Conservation (phyloP, 2,329 filamentous ascomycete species). For the Diplocarpon mali region DNA sequence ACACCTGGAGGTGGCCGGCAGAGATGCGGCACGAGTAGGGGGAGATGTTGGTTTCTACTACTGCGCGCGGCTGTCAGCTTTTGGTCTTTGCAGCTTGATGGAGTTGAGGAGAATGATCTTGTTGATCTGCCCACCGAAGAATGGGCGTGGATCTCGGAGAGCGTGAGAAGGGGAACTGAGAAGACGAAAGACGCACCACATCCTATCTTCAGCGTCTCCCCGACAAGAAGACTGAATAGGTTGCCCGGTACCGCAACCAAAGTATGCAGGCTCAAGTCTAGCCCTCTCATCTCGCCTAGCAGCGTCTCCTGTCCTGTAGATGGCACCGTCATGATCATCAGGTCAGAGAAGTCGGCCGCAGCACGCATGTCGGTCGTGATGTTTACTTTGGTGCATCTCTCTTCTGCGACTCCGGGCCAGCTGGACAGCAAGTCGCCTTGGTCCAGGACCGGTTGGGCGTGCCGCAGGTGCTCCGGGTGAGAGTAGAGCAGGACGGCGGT, state of each 20-base stretch:
- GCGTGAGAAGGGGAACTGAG: too few relatives aligned
- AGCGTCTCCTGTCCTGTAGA: conserved; percentile 10
- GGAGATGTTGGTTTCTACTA: conserved; percentile 7
- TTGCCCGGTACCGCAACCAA: conserved; percentile 7
- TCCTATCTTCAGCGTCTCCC: background rate
- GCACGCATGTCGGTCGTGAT: too few relatives aligned
- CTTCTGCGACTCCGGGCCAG: too few relatives aligned
- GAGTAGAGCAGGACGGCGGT: conserved; percentile 7
- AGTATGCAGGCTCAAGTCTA: conserved; percentile 2
- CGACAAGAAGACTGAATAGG: conserved; percentile 6
- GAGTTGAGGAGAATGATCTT: too few relatives aligned
- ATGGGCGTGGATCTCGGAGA: too few relatives aligned
- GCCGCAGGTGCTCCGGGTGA: conserved; percentile 6
- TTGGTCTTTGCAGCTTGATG: background rate
- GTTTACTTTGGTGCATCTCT: too few relatives aligned
- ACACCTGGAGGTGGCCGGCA: conserved; percentile 3
- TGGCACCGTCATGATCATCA: conserved; percentile 9
- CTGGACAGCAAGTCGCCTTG: too few relatives aligned
- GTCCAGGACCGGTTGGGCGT: conserved; percentile 1
- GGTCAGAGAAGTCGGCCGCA: conserved; percentile 3
- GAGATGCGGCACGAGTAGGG: conserved; percentile 7
- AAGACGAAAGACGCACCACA: too few relatives aligned
- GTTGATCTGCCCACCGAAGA: too few relatives aligned
- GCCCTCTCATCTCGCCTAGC: conserved; percentile 1
- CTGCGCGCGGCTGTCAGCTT: background rate